Evolutionary conservation across 2,329 filamentous ascomycete genomes (phyloP).

Genomic region (Ploettnerulaceae sp.): DNA sequence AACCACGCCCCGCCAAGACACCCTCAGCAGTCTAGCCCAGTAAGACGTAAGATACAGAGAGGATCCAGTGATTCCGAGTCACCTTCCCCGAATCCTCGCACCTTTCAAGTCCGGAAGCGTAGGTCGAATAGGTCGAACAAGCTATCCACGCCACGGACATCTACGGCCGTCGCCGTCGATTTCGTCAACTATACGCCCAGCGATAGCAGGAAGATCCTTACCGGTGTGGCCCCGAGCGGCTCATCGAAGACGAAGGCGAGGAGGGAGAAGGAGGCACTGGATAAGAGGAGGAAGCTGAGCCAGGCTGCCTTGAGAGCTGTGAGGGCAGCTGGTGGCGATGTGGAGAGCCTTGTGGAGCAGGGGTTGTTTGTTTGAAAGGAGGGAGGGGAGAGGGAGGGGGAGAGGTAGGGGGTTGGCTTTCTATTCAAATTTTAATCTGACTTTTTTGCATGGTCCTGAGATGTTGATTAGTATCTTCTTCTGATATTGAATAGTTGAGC

Average conservation of each 20-base stretch:
- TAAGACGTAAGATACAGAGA: slow-evolving; percentile 9
- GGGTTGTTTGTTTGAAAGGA: slow-evolving; percentile 45
- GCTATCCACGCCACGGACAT: slow-evolving; percentile 37
- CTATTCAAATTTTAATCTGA: too few species aligned
- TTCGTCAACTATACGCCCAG: slow-evolving; percentile 90
- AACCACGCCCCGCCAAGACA: slow-evolving; percentile 18
- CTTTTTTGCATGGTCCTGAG: too few species aligned
- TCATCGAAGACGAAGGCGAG: slow-evolving; percentile 92
- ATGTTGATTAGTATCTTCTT: too few species aligned
- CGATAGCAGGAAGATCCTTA: slow-evolving; percentile 75
- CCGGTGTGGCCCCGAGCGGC: slow-evolving; percentile 85
- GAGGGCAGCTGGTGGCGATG: slow-evolving; percentile 65
- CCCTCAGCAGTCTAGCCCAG: slow-evolving; percentile 7
- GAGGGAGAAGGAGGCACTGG: slow-evolving; percentile 79
- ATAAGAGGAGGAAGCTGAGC: slow-evolving; percentile 64
- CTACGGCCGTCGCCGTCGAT: slow-evolving; percentile 39
- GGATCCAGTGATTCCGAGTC: slow-evolving; percentile 18
- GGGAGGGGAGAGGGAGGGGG: too few species aligned
- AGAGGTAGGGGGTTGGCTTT: too few species aligned
- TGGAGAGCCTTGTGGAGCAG: slow-evolving; percentile 48
- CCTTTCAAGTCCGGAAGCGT: slow-evolving; percentile 28
- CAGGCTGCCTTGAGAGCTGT: slow-evolving; percentile 66
- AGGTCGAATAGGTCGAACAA: slow-evolving; percentile 18
- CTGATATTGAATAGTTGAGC: too few species aligned
- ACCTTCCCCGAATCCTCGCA: slow-evolving; percentile 1